Conservation (phyloP, 2,329 filamentous ascomycete species). For the Acrodontium crateriforme region DNA sequence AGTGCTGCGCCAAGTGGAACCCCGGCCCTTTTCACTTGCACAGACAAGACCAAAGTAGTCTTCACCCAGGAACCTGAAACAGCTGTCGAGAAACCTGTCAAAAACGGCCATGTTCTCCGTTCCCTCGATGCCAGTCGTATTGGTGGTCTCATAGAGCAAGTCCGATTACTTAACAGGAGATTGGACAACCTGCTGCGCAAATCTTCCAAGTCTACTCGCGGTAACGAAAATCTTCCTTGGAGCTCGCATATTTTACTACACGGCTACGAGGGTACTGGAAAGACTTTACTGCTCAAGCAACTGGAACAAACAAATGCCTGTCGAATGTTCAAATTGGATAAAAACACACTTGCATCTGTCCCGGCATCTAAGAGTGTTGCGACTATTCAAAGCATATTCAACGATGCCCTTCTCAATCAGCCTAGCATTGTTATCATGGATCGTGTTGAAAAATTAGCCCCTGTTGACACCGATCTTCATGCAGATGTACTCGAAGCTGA, state of each 20-base stretch:
- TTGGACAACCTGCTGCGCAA: slow-evolving; percentile 28
- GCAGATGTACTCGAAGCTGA: slow-evolving; percentile 33
- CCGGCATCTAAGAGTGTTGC: slow-evolving; percentile 29
- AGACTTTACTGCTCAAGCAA: slow-evolving; percentile 57
- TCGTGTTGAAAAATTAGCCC: slow-evolving; percentile 56
- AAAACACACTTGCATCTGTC: slow-evolving; percentile 16
- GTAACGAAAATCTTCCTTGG: too few species aligned
- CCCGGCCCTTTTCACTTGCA: slow-evolving; percentile 8
- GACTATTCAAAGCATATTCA: slow-evolving; percentile 53
- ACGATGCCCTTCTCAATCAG: slow-evolving; percentile 51
- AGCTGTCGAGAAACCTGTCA: neutral
- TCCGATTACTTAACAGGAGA: slow-evolving; percentile 52
- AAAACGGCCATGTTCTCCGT: neutral
- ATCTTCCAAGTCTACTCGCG: too few species aligned
- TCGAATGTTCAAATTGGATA: slow-evolving; percentile 49
- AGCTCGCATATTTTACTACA: slow-evolving; percentile 54
- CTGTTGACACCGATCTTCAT: slow-evolving; percentile 37
- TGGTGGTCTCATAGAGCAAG: slow-evolving; percentile 53
- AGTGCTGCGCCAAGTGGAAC: slow-evolving; percentile 7
- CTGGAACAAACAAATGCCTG: slow-evolving; percentile 50
- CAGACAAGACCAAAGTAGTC: slow-evolving; percentile 11
- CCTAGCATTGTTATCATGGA: slow-evolving; percentile 73
- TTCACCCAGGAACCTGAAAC: slow-evolving; percentile 3
- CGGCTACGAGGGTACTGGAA: slow-evolving; percentile 74
- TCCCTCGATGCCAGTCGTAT: slow-evolving; percentile 38